phyloP scores from a whole-genome alignment of 306 rosid genomes.

The Pterocarpus macrocarpus region DNA sequence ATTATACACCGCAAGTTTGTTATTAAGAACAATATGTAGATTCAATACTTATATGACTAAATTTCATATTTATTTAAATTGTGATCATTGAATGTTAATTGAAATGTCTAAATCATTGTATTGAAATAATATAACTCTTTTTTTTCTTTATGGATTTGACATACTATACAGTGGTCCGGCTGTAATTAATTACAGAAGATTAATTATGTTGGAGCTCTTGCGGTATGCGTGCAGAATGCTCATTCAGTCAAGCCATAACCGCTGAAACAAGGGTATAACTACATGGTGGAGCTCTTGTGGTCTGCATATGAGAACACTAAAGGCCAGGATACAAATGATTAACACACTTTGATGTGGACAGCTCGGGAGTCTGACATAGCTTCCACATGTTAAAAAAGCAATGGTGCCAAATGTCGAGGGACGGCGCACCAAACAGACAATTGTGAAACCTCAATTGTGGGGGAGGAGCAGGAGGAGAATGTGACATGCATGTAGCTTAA shows the following conservation, averaged over 20 bases:
- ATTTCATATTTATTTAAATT: too few species aligned
- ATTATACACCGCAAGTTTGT: too few species aligned
- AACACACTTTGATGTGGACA: slow-evolving; percentile 60
- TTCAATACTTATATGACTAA: background rate
- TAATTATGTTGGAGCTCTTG: slow-evolving; percentile 33
- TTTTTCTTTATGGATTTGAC: background rate
- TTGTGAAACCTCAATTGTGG: slow-evolving; percentile 46
- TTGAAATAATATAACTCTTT: too few species aligned
- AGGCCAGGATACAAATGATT: slow-evolving; percentile 60
- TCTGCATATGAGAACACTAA: slow-evolving; percentile 43
- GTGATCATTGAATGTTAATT: too few species aligned
- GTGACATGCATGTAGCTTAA: slow-evolving; percentile 40
- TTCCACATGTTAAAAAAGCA: slow-evolving; percentile 55
- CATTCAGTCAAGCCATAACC: background rate
- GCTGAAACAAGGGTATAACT: background rate
- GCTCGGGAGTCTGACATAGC: slow-evolving; percentile 55
- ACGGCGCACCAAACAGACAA: slow-evolving; percentile 76
- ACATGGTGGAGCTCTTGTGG: slow-evolving; percentile 50
- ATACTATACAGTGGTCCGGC: background rate
- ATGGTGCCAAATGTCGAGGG: slow-evolving; percentile 72
- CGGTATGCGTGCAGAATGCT: background rate
- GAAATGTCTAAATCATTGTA: too few species aligned
- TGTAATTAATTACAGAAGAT: slow-evolving; percentile 5
- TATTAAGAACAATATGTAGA: too few species aligned
- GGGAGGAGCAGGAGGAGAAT: slow-evolving; percentile 30